These are phyloP conservation scores for Ustilago shanxiensis DNA, from an alignment of 1,284 basidiomycete species.

Conservation along the genomic window DNA sequence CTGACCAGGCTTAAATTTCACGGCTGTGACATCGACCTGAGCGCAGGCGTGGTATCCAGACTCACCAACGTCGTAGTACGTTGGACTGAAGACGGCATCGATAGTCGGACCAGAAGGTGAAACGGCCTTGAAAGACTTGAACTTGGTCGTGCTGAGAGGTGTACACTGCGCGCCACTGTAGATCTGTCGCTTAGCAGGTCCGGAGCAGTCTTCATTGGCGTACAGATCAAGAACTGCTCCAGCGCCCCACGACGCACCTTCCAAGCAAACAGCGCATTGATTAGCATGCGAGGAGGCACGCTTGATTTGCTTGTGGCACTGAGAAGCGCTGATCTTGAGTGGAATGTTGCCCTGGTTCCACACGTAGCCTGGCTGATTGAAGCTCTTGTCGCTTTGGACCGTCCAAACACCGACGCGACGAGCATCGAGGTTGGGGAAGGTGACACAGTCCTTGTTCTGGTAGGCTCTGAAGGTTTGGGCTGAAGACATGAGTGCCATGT, in stretches of 20 bases:
- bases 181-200: slow-evolving; percentile 17
- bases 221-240: slow-evolving; percentile 38
- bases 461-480: slow-evolving; percentile 16
- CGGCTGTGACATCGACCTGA: background rate
- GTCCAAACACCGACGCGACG: slow-evolving; percentile 18
- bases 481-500: slow-evolving; percentile 38
- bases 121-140: slow-evolving; percentile 37
- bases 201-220: slow-evolving; percentile 24
- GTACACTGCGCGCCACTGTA: slow-evolving; percentile 37
- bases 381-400: background rate
- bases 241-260: slow-evolving; percentile 25
- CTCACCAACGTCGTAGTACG: slow-evolving; percentile 24
- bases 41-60: slow-evolving; percentile 29
- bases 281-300: background rate
- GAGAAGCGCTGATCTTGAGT: slow-evolving; percentile 3
- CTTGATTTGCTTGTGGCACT: slow-evolving; percentile 6
- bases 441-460: slow-evolving; percentile 24
- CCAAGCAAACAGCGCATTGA: slow-evolving; percentile 24
- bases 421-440: slow-evolving; percentile 30
- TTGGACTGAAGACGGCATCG: slow-evolving; percentile 32
- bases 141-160: slow-evolving; percentile 19
- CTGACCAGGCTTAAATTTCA: slow-evolving; percentile 12
- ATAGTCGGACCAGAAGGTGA: slow-evolving; percentile 7
- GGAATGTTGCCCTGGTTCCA: slow-evolving; percentile 44
- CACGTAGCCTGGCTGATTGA: slow-evolving; percentile 29